phyloP scores from a whole-genome alignment of 1,284 basidiomycete species.

The Leccinum fallax region DNA sequence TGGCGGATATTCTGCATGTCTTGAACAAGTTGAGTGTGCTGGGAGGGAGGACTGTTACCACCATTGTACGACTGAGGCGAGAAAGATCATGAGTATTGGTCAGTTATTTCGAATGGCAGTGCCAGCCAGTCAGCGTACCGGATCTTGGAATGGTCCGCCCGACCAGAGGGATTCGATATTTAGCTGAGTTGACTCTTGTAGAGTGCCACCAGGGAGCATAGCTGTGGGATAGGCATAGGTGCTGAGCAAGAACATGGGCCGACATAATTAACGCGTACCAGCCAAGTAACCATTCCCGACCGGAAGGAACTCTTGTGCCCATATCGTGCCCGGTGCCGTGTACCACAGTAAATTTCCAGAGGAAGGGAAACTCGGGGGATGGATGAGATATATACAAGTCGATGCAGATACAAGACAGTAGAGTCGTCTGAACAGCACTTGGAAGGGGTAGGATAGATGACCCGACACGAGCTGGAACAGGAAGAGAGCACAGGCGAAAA shows the following conservation, averaged over 20 bases:
- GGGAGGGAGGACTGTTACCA: conserved; percentile 58
- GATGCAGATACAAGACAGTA: conserved; percentile 26
- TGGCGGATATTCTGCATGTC: conserved; percentile 57
- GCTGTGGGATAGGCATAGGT: conserved; percentile 40
- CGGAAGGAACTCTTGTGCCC: conserved; percentile 64
- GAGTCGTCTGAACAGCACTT: conserved; percentile 22
- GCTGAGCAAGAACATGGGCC: background rate
- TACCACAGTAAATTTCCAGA: conserved; percentile 80
- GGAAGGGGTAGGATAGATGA: conserved; percentile 23
- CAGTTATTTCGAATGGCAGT: background rate
- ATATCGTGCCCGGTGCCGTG: conserved; percentile 50
- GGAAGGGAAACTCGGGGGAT: conserved; percentile 57
- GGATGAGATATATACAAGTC: conserved; percentile 19
- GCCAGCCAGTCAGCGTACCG: conserved; percentile 41
- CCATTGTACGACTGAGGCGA: conserved; percentile 59
- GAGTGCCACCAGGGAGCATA: conserved; percentile 64
- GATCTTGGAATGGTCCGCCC: conserved; percentile 70
- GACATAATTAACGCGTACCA: conserved; percentile 41
- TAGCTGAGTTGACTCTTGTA: conserved; percentile 61
- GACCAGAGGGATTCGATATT: conserved; percentile 79
- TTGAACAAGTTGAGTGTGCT: conserved; percentile 47
- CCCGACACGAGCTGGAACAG: conserved; percentile 14
- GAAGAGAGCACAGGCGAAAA: conserved; percentile 22
- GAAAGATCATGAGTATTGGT: conserved; percentile 7
- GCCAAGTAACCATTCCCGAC: conserved; percentile 75